Conservation (phyloP, 2,329 filamentous ascomycete genomes). For the Ophiostoma tasmaniense region DNA sequence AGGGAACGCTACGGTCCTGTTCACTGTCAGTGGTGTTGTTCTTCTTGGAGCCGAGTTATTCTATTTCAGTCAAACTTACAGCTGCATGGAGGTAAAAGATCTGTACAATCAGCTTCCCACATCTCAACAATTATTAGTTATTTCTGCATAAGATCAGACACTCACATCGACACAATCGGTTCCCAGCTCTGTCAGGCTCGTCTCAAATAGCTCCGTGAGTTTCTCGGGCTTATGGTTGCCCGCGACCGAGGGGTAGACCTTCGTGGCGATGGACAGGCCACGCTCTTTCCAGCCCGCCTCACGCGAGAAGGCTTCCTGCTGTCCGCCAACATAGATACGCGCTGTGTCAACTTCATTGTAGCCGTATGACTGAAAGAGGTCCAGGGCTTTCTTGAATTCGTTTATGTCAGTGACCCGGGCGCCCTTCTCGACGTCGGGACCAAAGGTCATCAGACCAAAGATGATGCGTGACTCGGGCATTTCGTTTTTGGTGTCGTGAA, state of each 20-base stretch:
- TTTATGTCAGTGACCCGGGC: slow-evolving; percentile 61
- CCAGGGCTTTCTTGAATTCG: slow-evolving; percentile 63
- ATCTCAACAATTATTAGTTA: not conserved
- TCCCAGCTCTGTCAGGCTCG: slow-evolving; percentile 59
- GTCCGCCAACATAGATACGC: slow-evolving; percentile 59
- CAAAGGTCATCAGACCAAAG: slow-evolving; percentile 82
- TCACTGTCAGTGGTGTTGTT: too few species aligned
- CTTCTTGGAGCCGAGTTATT: too few species aligned
- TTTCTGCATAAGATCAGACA: slow-evolving; percentile 8
- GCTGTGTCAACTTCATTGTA: slow-evolving; percentile 85
- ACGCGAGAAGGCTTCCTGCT: slow-evolving; percentile 71
- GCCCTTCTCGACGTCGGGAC: slow-evolving; percentile 51
- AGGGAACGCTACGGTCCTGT: slow-evolving; percentile 20
- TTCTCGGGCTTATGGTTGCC: slow-evolving; percentile 55
- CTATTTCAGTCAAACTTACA: not conserved
- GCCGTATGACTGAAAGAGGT: slow-evolving; percentile 67
- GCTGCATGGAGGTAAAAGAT: slow-evolving; percentile 72
- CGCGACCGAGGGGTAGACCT: slow-evolving; percentile 55
- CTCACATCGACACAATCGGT: slow-evolving; percentile 62
- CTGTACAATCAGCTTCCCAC: slow-evolving; percentile 20
- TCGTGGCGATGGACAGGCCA: slow-evolving; percentile 70
- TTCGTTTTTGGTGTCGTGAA: not conserved
- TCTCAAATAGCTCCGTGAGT: slow-evolving; percentile 55
- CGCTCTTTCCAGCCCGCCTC: slow-evolving; percentile 71
- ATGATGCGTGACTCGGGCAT: slow-evolving; percentile 40